phyloP scores from a whole-genome alignment of 352 stramenopile genomes.

The Globisporangium yorkense region DNA sequence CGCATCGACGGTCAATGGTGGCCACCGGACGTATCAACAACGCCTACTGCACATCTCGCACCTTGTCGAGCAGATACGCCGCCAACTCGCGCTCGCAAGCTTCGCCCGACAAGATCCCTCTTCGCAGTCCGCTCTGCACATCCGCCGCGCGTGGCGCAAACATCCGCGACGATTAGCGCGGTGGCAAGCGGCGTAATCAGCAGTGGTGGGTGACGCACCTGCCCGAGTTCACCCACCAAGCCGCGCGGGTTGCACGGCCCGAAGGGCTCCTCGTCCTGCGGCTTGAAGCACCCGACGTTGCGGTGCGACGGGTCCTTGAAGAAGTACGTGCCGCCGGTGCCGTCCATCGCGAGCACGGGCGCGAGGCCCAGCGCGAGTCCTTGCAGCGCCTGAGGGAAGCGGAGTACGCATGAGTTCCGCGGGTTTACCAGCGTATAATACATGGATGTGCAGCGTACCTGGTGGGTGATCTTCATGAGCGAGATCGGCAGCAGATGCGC shows the following conservation, averaged over 20 bases:
- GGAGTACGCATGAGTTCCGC: too few relatives aligned
- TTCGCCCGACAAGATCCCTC: slow-evolving; percentile 94
- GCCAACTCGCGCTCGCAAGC: slow-evolving; percentile 96
- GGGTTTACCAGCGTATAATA: neutral
- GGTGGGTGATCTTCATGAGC: slow-evolving; percentile 82
- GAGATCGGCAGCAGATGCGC: slow-evolving; percentile 64
- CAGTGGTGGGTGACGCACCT: slow-evolving; percentile 22
- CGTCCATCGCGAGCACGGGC: slow-evolving; percentile 92
- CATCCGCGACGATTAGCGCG: neutral
- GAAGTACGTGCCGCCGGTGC: slow-evolving; percentile 98
- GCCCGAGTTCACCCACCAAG: slow-evolving; percentile 77
- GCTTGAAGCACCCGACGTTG: slow-evolving; percentile 97
- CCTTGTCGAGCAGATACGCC: slow-evolving; percentile 95
- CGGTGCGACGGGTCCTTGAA: slow-evolving; percentile 92
- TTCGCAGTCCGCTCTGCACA: slow-evolving; percentile 68
- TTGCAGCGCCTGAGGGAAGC: slow-evolving; percentile 58
- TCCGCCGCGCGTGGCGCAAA: too few relatives aligned
- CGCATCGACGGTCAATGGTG: neutral
- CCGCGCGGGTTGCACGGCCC: slow-evolving; percentile 96
- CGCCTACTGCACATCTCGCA: slow-evolving; percentile 8
- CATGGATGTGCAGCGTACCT: slow-evolving; percentile 23
- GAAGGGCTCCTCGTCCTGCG: slow-evolving; percentile 98
- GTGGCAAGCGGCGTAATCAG: neutral
- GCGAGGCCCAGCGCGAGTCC: slow-evolving; percentile 89
- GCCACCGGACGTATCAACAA: too few relatives aligned